A percentile compares a stretch with the other conserved stretches of the same genome.
These are phyloP conservation scores for Lentinula aciculospora DNA, from an alignment of 768 basidiomycete species.

Conservation along the genomic window DNA sequence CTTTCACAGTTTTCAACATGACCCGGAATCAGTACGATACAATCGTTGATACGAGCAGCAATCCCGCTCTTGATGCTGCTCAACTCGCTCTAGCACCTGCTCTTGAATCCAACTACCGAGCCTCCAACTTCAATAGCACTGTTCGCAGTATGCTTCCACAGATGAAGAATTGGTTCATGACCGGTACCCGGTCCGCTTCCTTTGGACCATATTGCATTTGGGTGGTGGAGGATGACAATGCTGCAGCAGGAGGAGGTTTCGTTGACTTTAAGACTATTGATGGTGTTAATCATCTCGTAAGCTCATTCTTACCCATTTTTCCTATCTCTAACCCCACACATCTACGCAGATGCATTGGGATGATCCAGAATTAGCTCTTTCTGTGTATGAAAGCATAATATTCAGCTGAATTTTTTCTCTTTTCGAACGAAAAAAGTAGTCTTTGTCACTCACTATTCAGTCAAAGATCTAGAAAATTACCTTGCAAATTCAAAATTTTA, in stretches of 20 bases:
- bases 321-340: not conserved
- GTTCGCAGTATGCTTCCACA: slow-evolving; percentile 9
- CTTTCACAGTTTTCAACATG: slow-evolving; percentile 9
- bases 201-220: slow-evolving; percentile 11
- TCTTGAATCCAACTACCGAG: slow-evolving; percentile 8
- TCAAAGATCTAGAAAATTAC: too few relatives aligned
- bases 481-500: too few relatives aligned
- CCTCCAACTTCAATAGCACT: slow-evolving; percentile 2
- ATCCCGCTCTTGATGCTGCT: slow-evolving; percentile 1
- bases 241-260: not conserved
- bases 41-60: slow-evolving; percentile 11
- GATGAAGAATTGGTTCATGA: not conserved
- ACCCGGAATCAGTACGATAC: slow-evolving; percentile 6
- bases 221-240: slow-evolving; percentile 15
- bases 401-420: not conserved
- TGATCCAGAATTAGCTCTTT: not conserved
- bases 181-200: not conserved
- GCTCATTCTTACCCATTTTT: slow-evolving; percentile 2
- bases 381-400: not conserved
- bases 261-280: slow-evolving; percentile 13
- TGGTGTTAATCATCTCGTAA: slow-evolving; percentile 20
- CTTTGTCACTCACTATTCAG: too few relatives aligned
- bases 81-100: slow-evolving; percentile 7
- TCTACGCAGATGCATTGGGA: not conserved
- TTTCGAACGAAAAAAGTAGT: too few relatives aligned